These are phyloP conservation scores for Phyllostachys edulis DNA, from an alignment of 176 grass and related monocot genomes.

Conservation along the genomic window DNA sequence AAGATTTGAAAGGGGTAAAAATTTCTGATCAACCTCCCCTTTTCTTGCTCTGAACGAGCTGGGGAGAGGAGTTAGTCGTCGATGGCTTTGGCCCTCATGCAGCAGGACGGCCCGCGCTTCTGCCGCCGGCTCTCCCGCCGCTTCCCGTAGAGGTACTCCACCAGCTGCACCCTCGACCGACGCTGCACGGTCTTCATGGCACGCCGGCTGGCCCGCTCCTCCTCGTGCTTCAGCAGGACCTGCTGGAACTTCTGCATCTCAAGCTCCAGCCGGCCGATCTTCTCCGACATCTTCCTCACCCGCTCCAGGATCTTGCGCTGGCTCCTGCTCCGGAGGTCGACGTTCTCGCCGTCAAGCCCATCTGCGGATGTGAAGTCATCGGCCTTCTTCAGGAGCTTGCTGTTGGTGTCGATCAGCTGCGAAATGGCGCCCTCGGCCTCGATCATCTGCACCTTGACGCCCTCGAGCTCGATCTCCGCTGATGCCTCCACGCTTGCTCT, in stretches of 20 bases:
- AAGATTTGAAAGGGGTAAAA: slow-evolving; percentile 24
- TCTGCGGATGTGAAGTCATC: slow-evolving; percentile 51
- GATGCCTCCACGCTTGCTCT: slow-evolving; percentile 50
- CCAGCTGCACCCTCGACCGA: slow-evolving; percentile 65
- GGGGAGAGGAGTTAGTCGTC: slow-evolving; percentile 34
- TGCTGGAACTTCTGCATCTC: slow-evolving; percentile 75
- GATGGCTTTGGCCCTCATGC: slow-evolving; percentile 69
- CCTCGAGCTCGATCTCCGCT: slow-evolving; percentile 49
- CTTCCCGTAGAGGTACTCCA: slow-evolving; percentile 83
- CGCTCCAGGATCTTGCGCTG: slow-evolving; percentile 81
- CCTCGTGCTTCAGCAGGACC: slow-evolving; percentile 61
- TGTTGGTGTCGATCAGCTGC: slow-evolving; percentile 75
- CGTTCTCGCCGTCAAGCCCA: slow-evolving; percentile 18
- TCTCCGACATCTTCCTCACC: slow-evolving; percentile 76
- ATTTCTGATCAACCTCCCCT: not conserved
- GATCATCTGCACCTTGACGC: slow-evolving; percentile 53
- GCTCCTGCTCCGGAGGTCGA: slow-evolving; percentile 58
- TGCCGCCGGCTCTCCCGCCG: slow-evolving; percentile 50
- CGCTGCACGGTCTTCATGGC: slow-evolving; percentile 38
- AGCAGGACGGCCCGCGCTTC: slow-evolving; percentile 67
- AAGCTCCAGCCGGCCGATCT: slow-evolving; percentile 68
- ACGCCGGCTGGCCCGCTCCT: slow-evolving; percentile 52
- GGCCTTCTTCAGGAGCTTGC: slow-evolving; percentile 71
- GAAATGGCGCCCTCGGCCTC: slow-evolving; percentile 66
- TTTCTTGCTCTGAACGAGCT: not conserved